Base-by-base conservation (phyloP, 257 asterid species). In the Galeopsis tetrahit region DNA sequence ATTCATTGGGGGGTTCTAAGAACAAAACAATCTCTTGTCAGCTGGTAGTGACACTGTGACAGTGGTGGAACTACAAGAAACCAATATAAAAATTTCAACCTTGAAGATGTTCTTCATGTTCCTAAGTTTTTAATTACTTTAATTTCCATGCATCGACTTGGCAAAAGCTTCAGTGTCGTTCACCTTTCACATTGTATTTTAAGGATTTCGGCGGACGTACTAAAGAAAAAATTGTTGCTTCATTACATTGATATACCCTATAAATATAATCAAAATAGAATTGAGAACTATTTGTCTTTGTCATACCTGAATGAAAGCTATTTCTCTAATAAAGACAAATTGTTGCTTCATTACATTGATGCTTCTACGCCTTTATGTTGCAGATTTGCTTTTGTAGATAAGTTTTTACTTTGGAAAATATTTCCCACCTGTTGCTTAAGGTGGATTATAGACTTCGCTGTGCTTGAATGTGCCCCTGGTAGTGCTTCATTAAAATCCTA, bases 381-480 rank as follows among this genome's bases (percentile, higher is more conserved):
- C 88, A 94, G 98, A 86, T 86, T 92, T 77, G 83, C 83, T 80
- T 92, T 95, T 80, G 82, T 78, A 59, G 99, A 95, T 58, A 95
- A 89, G 71, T 90, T 95, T 78, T 83, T 95, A 76, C 84, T 95
- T 71, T 90, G 97, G 99, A 95, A 95, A 87, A 88, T 90, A 63
- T 90, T 95, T 82, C 99, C 98, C 51, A 74, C 80, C 70, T 75
- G 96, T 79, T 92, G 96, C 86, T 73, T 92, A 80, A 83, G 92
- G 78, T 95, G 99, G 99, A 92, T 95, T 78, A 85, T 95, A 82
- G 88, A 95, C 81, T 88, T 95, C 61, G 96, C 96, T 64, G 89
- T 95, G 82, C 88, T 95, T 70, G 88, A 87, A 73, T 80, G 95
- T 68, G 10, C 86, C 65, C 98, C 99, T 53, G 86, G 70, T 60